Evolutionary conservation across 768 basidiomycete genomes (phyloP), one percentile per base, ranked within the genome.

Genomic region (Tephrocybe rancida): DNA sequence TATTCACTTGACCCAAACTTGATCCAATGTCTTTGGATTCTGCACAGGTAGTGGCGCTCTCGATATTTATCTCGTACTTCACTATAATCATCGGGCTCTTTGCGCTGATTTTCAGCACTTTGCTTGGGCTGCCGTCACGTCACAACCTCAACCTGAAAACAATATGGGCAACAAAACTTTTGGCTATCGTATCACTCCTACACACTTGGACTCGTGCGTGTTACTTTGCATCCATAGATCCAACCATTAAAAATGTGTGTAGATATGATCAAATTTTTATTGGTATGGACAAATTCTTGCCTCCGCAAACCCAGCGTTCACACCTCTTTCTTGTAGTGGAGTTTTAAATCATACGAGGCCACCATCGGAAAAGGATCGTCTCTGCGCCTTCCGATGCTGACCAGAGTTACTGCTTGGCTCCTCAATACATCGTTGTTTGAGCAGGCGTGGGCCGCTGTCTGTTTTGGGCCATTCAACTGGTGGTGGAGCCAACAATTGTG

Each of bases 401-500:
- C 25, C 22, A 72, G 79, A n/a, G 44, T 86, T 19, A 71, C 78
- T 3, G 63, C 65, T 8, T 87, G 86, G 86, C 74, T 87, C 1
- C 46, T 68, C 16, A 51, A 80, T 19, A 86, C 85, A 0, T 70
- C 71, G 0, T 70, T 87, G 0, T 88, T 89, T 57, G 80, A 85
- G 62, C 78, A 87, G 66, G 85, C 85, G 8, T 78, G 77, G 77
- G 64, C 65, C 11, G 57, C 66, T 30, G 76, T 76, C 6, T 82
- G 78, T 61, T 71, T 64, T 19, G 73, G 75, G 26, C 67, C 73
- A 0, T 53, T 75, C 39, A 81, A 79, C 44, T 88, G 85, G 85
- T 88, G 85, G 86, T 86, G 85, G 83, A 82, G 81, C 57, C 80
- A 85, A 64, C 83, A 86, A 61, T 65, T 86, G 13, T 86, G 83